Base-by-base conservation (phyloP, 179 eudicot species). In the Sideroxylon spinosum region DNA sequence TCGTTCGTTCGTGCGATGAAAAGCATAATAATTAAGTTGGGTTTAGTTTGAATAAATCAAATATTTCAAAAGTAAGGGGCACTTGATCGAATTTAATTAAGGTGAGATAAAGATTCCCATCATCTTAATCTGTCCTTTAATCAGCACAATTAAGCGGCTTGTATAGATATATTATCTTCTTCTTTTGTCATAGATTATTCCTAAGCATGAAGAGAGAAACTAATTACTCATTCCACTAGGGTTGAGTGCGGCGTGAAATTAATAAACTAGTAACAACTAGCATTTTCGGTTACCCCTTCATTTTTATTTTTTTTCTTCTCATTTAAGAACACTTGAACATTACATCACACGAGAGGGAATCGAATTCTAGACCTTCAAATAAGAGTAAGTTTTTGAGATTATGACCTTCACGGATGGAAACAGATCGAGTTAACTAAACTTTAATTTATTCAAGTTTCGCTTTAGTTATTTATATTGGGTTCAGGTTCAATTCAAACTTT, bases 1-100 rank as follows among this genome's bases (percentile, higher is more conserved):
- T n/a, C 1, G 37, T 29, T 62, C 23, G 68, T 75, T 56, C 70
- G 78, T 62, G 69, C 60, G 70, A 46, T 29, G 26, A 8, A 75
- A 75, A 48, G 78, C 78, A 44, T 59, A 63, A 44, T 29, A 29
- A 29, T 29, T 29, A 61, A 48, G 14, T 75, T 2, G 4, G 16
- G 44, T 62, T 62, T n/a, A n/a, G n/a, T n/a, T 61, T 23, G 37
- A 1, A 3, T 29, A 22, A 62, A 7, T 62, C 78, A 48, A 75
- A 16, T 25, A 29, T 29, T 29, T 62, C 25, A 37, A 62, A 63
- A 22, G 6, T 37, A 63, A 75, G 70, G 0, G 9, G 46, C 69
- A 48, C 59, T 62, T 4, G 3, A 61, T 23, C 78, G 13, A 14
- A 20, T 14, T 2, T 22, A 74, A 29, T 28, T 7, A 72, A 19